Conservation (phyloP, 2,329 filamentous ascomycete genomes). For the Diaporthe sp. region DNA sequence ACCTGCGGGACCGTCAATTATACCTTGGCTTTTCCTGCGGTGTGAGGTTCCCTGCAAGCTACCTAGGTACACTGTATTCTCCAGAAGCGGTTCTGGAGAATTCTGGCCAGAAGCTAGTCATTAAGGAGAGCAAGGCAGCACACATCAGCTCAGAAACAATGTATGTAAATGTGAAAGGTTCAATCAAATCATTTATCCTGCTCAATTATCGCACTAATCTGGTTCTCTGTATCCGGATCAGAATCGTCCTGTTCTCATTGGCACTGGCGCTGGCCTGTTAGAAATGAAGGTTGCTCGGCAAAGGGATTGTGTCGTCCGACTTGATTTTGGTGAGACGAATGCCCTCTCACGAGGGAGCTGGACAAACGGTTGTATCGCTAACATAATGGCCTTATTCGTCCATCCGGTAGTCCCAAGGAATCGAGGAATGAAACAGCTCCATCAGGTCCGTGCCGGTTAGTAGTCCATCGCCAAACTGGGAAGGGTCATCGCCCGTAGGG, state of each 20-base stretch:
- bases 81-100: too few relatives aligned
- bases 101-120: too few relatives aligned
- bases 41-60: neutral
- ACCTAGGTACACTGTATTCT: too few relatives aligned
- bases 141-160: too few relatives aligned
- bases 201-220: too few relatives aligned
- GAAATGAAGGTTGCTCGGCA: neutral
- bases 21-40: neutral
- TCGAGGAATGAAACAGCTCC: slow-evolving; percentile 14
- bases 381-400: neutral
- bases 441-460: slow-evolving; percentile 17
- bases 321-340: neutral
- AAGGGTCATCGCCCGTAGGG: slow-evolving; percentile 21
- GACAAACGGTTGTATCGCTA: neutral
- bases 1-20: neutral
- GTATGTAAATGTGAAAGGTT: too few relatives aligned
- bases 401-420: slow-evolving; percentile 22
- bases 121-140: too few relatives aligned
- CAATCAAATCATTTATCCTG: too few relatives aligned
- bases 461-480: slow-evolving; percentile 14
- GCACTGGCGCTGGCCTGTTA: too few relatives aligned
- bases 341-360: neutral
- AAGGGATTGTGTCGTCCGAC: neutral
- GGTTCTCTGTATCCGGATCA: too few relatives aligned
- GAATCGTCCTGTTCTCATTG: too few relatives aligned